Evolutionary conservation across 2,329 filamentous ascomycete species (phyloP), one percentile per base, ranked within the genome.

Genomic region (Lizonia empirigonia): DNA sequence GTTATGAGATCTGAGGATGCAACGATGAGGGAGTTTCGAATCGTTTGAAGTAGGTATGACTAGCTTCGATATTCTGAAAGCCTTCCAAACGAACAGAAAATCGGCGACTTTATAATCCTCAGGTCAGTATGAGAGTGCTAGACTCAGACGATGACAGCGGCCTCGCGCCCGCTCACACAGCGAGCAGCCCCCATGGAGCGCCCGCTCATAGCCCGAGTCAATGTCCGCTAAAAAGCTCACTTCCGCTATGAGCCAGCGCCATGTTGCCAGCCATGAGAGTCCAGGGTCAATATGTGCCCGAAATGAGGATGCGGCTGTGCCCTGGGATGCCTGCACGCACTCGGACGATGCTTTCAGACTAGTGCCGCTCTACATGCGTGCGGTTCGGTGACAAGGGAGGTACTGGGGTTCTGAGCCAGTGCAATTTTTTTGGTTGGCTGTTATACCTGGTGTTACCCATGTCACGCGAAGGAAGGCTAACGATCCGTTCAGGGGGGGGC

Each of bases 111-210:
- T 52, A 38, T 38, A 47, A 38, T 22, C 44, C 37, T 47, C 49
- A 52, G 42, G 33, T 47, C 29, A 23, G 49, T 51, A 32, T 38
- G 42, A 46, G 49, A 52, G 29, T 22, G 15, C 37, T 52, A 46
- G 44, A 19, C 37, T 34, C 42, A 38, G 37, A 52, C 49, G 35
- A 20, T 40, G 33, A 47, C 49, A 47, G 42, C 42, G 37, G 42
- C 30, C 48, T 41, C 29, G 26, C 19, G 37, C 32, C 41, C 42
- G 36, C 41, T 34, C 47, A 34, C 47, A 23, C 23, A 33, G 40
- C 35, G 34, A 32, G 38, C 46, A 26, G 46, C 26, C 39, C 24
- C 22, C 34, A 39, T 39, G 47, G 34, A 16, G 19, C 33, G 33
- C 33, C 26, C 27, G 40, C 29, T 9, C 36, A 40, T 26, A 20